Conservation (phyloP, 1,284 basidiomycete genomes). For the Apiotrichum laibachii region DNA sequence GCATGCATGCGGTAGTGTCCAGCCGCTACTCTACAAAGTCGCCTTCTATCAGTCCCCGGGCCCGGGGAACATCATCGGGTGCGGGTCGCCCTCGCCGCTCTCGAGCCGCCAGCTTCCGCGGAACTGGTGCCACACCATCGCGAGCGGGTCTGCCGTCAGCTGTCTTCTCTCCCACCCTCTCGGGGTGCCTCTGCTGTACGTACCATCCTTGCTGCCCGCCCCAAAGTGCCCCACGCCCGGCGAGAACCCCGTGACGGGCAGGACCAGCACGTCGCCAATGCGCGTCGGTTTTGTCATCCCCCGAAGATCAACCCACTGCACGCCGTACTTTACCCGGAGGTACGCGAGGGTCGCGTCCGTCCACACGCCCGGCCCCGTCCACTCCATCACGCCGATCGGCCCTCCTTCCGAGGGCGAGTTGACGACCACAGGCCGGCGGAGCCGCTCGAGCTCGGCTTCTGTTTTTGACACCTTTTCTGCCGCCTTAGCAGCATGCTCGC, state of each 20-base stretch:
- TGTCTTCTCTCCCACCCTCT: neutral
- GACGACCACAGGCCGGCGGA: conserved; percentile 28
- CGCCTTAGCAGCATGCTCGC: too few species aligned
- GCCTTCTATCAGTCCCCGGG: neutral
- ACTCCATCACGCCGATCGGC: conserved; percentile 48
- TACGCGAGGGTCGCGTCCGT: conserved; percentile 47
- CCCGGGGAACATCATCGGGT: too few species aligned
- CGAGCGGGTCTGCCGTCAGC: conserved; percentile 31
- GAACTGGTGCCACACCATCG: conserved; percentile 49
- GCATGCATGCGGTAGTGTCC: too few species aligned
- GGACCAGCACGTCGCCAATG: conserved; percentile 48
- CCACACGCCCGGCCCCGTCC: conserved; percentile 52
- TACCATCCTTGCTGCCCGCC: conserved; percentile 29
- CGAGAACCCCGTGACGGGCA: conserved; percentile 52
- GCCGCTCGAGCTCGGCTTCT: neutral
- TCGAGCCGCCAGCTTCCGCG: conserved; percentile 32
- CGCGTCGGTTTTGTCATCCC: conserved; percentile 40
- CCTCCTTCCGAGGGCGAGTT: conserved; percentile 38
- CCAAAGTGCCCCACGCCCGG: conserved; percentile 52
- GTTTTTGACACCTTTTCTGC: neutral
- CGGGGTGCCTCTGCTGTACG: conserved; percentile 16
- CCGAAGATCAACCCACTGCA: conserved; percentile 47
- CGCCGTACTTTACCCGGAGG: conserved; percentile 39
- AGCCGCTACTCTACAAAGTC: too few species aligned
- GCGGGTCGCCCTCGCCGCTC: too few species aligned